Percentiles rank a stretch among this genome's conserved stretches.
Conservation (phyloP, 139 green algal genomes). For the Chlamydomonas incerta region DNA sequence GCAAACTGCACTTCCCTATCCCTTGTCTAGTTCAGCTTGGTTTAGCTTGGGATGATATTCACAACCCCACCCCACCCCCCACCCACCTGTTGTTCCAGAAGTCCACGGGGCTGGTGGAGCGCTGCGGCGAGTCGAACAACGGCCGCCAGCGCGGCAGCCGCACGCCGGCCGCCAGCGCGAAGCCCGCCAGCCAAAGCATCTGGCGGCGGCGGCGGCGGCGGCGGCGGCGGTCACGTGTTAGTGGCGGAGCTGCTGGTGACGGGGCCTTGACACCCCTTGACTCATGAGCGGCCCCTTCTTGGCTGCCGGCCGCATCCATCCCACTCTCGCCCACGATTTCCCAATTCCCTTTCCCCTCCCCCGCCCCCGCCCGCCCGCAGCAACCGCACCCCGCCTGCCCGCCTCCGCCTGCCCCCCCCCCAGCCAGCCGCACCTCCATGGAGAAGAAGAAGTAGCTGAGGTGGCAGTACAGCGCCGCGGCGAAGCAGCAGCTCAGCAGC, state of each 20-base stretch:
- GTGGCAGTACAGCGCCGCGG: conserved; percentile 15
- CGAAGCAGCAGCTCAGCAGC: neutral
- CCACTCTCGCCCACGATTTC: too few relatives aligned
- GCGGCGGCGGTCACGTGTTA: too few relatives aligned
- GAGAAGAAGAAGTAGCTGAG: conserved; percentile 37
- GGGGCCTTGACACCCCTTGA: neutral
- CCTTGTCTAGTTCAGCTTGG: too few relatives aligned
- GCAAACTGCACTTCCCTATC: too few relatives aligned
- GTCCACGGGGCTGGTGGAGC: conserved; percentile 14
- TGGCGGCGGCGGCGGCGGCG: neutral
- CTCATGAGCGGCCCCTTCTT: too few relatives aligned
- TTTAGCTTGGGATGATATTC: too few relatives aligned
- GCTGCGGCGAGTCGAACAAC: conserved; percentile 7
- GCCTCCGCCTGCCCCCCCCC: too few relatives aligned
- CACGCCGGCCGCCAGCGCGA: neutral
- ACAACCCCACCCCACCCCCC: neutral
- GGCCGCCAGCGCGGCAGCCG: conserved; percentile 1
- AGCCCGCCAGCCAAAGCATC: conserved; percentile 21
- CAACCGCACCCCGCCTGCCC: too few relatives aligned
- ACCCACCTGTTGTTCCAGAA: conserved; percentile 43
- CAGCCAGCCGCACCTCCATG: conserved; percentile 25
- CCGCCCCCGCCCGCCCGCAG: too few relatives aligned
- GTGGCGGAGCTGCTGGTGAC: too few relatives aligned
- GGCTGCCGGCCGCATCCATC: too few relatives aligned
- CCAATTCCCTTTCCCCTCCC: too few relatives aligned